Evolutionary conservation across 2,329 filamentous ascomycete species (phyloP), one percentile per base, ranked within the genome.

Genomic region (Claviceps maximensis): DNA sequence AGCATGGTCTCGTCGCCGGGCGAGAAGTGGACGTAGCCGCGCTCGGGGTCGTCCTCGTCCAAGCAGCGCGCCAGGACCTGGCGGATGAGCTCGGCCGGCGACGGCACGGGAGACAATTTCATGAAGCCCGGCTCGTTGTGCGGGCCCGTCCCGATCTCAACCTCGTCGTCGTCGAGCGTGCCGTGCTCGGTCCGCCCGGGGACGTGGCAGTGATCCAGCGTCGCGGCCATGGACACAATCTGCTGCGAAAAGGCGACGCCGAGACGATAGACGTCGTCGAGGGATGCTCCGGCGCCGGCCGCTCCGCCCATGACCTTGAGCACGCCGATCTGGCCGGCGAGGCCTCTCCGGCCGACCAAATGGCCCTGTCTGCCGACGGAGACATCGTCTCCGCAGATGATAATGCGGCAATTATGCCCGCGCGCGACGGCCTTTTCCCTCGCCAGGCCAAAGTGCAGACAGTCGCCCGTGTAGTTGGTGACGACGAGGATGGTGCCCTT

Each of bases 391-490:
- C 78, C 80, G 55, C 80, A 82, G 56, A 82, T 76, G 54, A 82
- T 74, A 63, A 82, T 77, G 53, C 72, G 69, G 57, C 77, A 77
- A 50, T 69, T 72, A 57, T 76, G 74, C 19, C 78, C 79, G 23
- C 68, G 70, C 5, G 77, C 76, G 48, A 73, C 73, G 40, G 75
- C 79, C 64, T 75, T 80, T 58, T 80, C 79, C 50, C 75, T 75
- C 2, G 79, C 79, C 13, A 82, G 66, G 1, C 78, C 78, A 58
- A 82, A 81, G 61, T 83, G 80, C 55, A 83, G 67, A 54, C 79
- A 80, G 63, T 83, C 80, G 47, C 80, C 80, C 0, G 80, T 83
- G 63, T 83, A 83, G 65, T 84, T 84, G 47, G 78, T 82, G 55
- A 83, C 75, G 49, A 84, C 75, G 1, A 84, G 68, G 48, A 84